Evolutionary conservation across 192 early-diverging fungal genomes (phyloP), one percentile per base, ranked within the genome.

Genomic region (Umbelopsis vinacea): DNA sequence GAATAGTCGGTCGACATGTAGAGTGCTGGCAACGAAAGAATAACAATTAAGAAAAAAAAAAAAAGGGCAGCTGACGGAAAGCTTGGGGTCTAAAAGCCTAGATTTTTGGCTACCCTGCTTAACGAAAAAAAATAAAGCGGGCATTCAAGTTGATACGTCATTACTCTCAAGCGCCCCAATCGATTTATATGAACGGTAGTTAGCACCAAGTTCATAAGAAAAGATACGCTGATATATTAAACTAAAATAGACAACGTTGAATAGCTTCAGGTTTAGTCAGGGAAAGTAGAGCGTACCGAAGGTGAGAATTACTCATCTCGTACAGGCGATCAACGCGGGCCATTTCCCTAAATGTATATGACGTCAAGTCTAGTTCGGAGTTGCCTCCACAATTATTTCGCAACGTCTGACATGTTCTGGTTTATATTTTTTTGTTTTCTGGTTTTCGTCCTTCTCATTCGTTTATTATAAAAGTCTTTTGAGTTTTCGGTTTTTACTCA

Each of bases 311-410:
- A n/a, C 17, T 50, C 48, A 19, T 15, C 48, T 17, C 2, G 48
- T n/a, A 10, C n/a, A 21, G 48, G 17, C 5, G 48, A 50, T 50
- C 48, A 50, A 10, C 48, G 48, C 48, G 48, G 48, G 48, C 48
- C 48, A 50, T 17, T 50, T 50, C 48, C 48, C 48, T n/a, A 50
- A 63, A 15, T 63, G 57, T 37, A 29, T 37, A 63, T 63, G 57
- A 63, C 57, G 57, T 63, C 26, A 63, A 63, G 33, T n/a, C 4
- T 23, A 2, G 53, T 26, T 26, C 57, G 57, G 57, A 63, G 57
- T 63, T 63, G 7, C 29, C 57, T 63, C 57, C 57, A 63, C 57
- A 63, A 63, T 63, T 50, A 21, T 43, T 43, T 43, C 40, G 11
- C 40, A 43, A 43, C 40, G 40, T 43, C 40, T 17, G 48, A 50